phyloP scores from a whole-genome alignment of 306 rosid genomes.

The Lathyrus sativus region DNA sequence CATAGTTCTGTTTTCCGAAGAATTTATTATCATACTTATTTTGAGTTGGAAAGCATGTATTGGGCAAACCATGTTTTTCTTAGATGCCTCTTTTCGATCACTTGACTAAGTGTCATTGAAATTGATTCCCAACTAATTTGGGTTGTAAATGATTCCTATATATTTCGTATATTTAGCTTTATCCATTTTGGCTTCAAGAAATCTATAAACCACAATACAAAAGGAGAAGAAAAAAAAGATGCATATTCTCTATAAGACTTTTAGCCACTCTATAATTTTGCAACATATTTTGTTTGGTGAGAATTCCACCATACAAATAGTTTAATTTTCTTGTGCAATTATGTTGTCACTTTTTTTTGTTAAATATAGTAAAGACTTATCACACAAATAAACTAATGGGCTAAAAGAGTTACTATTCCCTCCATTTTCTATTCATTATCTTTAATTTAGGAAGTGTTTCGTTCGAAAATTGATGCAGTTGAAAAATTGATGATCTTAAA shows the following conservation, averaged over 20 bases:
- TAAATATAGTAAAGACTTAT: constrained; percentile 18
- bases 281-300: constrained; percentile 13
- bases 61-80: constrained; percentile 19
- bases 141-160: constrained; percentile 47
- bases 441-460: no score
- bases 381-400: not conserved
- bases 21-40: constrained; percentile 14
- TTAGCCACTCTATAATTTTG: constrained; percentile 28
- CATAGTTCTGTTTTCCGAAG: constrained; percentile 18
- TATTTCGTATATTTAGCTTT: constrained; percentile 39
- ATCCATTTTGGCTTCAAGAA: constrained; percentile 40
- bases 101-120: constrained; percentile 53
- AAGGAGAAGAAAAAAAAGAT: constrained; percentile 31
- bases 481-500: no score
- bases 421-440: not conserved
- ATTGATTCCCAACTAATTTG: constrained; percentile 51
- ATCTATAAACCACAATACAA: constrained; percentile 38
- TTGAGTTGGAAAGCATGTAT: constrained; percentile 47
- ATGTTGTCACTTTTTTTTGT: constrained; percentile 28
- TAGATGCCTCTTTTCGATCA: constrained; percentile 41
- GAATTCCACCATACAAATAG: constrained; percentile 15
- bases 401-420: not conserved
- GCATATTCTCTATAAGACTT: constrained; percentile 51
- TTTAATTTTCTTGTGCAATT: not conserved
- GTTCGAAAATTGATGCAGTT: no score